Evolutionary conservation across 208 protist genomes (phyloP).

Genomic region (Wallacemonas sp.): DNA sequence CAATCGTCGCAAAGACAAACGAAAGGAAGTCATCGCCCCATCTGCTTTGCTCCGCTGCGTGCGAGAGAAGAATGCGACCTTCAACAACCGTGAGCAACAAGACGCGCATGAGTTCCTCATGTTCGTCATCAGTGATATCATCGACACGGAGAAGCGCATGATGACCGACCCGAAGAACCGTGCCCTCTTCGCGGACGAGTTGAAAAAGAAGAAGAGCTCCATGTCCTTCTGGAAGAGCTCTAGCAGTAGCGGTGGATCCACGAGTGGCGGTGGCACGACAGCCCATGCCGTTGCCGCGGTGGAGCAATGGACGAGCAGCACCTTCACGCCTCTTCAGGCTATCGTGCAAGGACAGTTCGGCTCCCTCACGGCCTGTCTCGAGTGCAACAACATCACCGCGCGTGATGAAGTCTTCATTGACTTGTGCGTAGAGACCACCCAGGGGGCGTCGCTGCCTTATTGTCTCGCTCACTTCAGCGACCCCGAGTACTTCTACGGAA

Average conservation of each 20-base stretch:
- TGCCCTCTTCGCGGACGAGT: constrained; percentile 49
- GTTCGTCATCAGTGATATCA: constrained; percentile 87
- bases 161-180: constrained; percentile 65
- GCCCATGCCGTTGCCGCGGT: background rate
- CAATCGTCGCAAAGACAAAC: constrained; percentile 54
- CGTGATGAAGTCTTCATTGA: constrained; percentile 84
- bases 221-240: constrained; percentile 44
- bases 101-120: constrained; percentile 91
- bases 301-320: constrained; percentile 13
- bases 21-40: constrained; percentile 37
- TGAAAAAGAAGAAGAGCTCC: constrained; percentile 42
- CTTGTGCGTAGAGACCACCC: constrained; percentile 74
- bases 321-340: constrained; percentile 58
- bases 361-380: constrained; percentile 72
- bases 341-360: constrained; percentile 79
- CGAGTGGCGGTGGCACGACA: constrained; percentile 9
- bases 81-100: constrained; percentile 85
- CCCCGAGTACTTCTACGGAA: constrained; percentile 74
- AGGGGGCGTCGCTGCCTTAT: constrained; percentile 76
- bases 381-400: constrained; percentile 64
- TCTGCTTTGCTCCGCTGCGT: constrained; percentile 50
- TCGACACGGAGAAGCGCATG: constrained; percentile 73
- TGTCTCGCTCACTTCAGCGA: constrained; percentile 78
- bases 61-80: constrained; percentile 50
- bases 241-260: constrained; percentile 27